Evolutionary conservation across 345 rosid species (phyloP).

Genomic region (Iberis pinnata): DNA sequence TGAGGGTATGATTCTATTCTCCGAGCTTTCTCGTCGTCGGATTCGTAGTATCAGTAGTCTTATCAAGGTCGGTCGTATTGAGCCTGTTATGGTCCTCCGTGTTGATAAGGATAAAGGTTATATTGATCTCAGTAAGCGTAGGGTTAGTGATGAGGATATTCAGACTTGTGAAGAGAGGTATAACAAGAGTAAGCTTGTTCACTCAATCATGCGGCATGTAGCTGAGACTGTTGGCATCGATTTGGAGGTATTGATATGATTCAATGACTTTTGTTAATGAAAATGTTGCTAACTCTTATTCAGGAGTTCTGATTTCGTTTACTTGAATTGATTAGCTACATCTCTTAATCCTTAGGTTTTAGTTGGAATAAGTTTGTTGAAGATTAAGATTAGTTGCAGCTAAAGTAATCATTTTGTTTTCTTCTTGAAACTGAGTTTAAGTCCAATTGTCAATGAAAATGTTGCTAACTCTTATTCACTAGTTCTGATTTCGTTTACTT

Average conservation of each 20-base stretch:
- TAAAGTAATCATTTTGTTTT: too few species aligned
- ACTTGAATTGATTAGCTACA: too few species aligned
- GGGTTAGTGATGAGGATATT: slow-evolving; percentile 84
- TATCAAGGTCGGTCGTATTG: slow-evolving; percentile 85
- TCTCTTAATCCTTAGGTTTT: too few species aligned
- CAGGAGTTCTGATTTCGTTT: too few species aligned
- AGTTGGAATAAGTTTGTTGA: too few species aligned
- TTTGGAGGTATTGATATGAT: slow-evolving; percentile 34
- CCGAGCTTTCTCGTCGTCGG: slow-evolving; percentile 94
- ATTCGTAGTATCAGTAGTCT: slow-evolving; percentile 85
- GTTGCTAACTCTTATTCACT: too few species aligned
- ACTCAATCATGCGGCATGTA: slow-evolving; percentile 20
- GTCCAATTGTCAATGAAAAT: too few species aligned
- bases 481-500: too few species aligned
- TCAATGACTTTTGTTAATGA: too few species aligned
- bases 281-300: too few species aligned
- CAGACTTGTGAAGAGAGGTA: slow-evolving; percentile 82
- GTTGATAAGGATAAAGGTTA: slow-evolving; percentile 90
- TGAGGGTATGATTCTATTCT: slow-evolving; percentile 88
- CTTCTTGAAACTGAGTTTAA: too few species aligned
- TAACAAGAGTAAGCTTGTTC: slow-evolving; percentile 73
- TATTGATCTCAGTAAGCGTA: slow-evolving; percentile 81
- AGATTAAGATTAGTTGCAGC: too few species aligned
- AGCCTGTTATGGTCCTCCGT: slow-evolving; percentile 93
- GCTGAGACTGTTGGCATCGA: slow-evolving; percentile 22